Evolutionary conservation across 495 filamentous ascomycete species (phyloP), one percentile per base, ranked within the genome.

Genomic region (Clavariopsis aquatica): DNA sequence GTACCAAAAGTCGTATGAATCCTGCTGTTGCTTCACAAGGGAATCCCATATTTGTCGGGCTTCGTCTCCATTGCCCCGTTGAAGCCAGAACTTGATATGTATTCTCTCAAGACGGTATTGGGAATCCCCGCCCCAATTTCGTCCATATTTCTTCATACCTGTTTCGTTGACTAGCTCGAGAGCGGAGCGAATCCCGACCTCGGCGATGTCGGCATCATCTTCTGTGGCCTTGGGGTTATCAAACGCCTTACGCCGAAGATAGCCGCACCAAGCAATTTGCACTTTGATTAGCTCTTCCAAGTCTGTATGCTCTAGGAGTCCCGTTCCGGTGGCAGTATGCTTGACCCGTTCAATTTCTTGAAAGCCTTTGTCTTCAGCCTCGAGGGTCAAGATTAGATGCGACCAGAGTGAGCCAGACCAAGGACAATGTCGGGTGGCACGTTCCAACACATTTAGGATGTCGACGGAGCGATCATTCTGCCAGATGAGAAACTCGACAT

Each of bases 321-420:
- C 87, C 10, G 87, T 91, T 70, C 85, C 90, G 0, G 92, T 97
- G 2, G 94, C 94, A 49, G 84, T 88, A 72, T 98, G 91, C 73
- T 98, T 98, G 72, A 96, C 91, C 34, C 85, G 80, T 65, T 93
- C 89, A 45, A 98, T 89, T 27, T 87, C 87, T n/a, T 85, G 74
- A 68, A 92, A 96, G 1, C 85, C 78, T 68, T 85, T 82, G 17
- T 84, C 83, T 56, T 88, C 87, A 31, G 85, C 83, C 77, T 97
- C 94, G 12, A 89, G 86, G 20, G 84, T 88, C 52, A 97, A 76
- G 19, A 98, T 85, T 62, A 92, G 91, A 64, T 92, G 86, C 3
- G 93, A 88, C 94, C 94, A 98, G 10, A 98, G 79, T 22, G 84
- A 81, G 22, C 94, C 93, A 17, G 90, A 95, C 89, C 91, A 96